Conservation (phyloP, 148 eudicot genomes). For the Spergularia bocconei region DNA sequence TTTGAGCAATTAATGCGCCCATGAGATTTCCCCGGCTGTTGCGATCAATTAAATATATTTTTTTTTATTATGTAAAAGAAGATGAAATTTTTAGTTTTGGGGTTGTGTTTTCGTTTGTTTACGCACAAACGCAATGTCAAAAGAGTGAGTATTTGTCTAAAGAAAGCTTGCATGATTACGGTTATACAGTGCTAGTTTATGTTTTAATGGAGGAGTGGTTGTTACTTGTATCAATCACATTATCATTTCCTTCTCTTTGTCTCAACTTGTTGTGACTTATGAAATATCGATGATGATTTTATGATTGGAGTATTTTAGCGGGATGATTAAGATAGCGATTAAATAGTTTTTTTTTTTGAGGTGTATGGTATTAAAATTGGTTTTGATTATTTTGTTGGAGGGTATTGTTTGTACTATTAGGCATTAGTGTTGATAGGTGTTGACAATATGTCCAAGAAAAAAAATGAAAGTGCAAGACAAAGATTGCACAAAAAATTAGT, state of each 20-base stretch:
- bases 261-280: background rate
- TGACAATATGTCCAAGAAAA: no score
- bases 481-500: no score
- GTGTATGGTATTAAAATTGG: no score
- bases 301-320: no score
- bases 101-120: background rate
- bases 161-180: background rate
- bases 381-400: no score
- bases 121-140: conserved; percentile 14
- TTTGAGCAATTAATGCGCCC: conserved; percentile 27
- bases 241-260: background rate
- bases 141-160: background rate
- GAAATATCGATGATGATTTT: no score
- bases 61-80: no score
- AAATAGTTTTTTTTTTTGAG: no score
- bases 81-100: background rate
- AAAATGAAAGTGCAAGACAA: no score
- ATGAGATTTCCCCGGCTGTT: conserved; percentile 28
- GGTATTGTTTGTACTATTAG: no score
- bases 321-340: no score
- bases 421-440: no score
- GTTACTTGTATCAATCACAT: conserved; percentile 14
- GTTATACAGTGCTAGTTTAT: background rate
- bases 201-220: background rate
- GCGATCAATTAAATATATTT: conserved; percentile 13